These are phyloP conservation scores for Akanthomyces lecanii DNA, from an alignment of 2,329 filamentous ascomycete species.

Conservation along the genomic window DNA sequence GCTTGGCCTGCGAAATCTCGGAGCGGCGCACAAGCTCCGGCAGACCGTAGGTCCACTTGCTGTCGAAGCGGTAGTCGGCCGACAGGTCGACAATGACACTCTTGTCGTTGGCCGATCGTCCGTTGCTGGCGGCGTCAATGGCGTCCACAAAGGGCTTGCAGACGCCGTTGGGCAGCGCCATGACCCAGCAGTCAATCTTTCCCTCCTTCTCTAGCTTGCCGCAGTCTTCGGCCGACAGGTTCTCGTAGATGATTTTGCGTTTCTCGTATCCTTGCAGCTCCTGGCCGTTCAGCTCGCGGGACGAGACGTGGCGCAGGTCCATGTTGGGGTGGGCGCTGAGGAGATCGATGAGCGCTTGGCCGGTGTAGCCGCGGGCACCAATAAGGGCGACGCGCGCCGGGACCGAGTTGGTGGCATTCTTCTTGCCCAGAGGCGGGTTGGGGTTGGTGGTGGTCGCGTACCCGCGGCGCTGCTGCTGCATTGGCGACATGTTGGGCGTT, in stretches of 20 bases:
- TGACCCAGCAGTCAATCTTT: conserved; percentile 92
- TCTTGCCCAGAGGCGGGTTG: conserved; percentile 83
- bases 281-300: conserved; percentile 84
- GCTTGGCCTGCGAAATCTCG: conserved; percentile 72
- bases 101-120: conserved; percentile 36
- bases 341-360: conserved; percentile 82
- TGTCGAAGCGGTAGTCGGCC: conserved; percentile 89
- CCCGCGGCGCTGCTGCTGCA: conserved; percentile 19
- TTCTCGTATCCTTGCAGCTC: conserved; percentile 87
- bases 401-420: conserved; percentile 77
- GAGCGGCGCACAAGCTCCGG: conserved; percentile 78
- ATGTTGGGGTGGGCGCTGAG: conserved; percentile 85
- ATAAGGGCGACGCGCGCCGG: conserved; percentile 82
- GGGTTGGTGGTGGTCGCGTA: conserved; percentile 41
- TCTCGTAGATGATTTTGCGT: conserved; percentile 88
- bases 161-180: conserved; percentile 93
- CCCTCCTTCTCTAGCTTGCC: conserved; percentile 77
- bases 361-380: conserved; percentile 89
- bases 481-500: conserved; percentile 5
- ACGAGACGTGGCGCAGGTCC: conserved; percentile 88
- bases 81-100: conserved; percentile 89
- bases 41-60: conserved; percentile 82
- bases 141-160: conserved; percentile 93
- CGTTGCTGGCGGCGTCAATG: conserved; percentile 46
- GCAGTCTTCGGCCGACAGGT: conserved; percentile 81